Evolutionary conservation across 169 alveolate species (phyloP), one percentile per base, ranked within the genome.

Genomic region (Eimeria sp.): DNA sequence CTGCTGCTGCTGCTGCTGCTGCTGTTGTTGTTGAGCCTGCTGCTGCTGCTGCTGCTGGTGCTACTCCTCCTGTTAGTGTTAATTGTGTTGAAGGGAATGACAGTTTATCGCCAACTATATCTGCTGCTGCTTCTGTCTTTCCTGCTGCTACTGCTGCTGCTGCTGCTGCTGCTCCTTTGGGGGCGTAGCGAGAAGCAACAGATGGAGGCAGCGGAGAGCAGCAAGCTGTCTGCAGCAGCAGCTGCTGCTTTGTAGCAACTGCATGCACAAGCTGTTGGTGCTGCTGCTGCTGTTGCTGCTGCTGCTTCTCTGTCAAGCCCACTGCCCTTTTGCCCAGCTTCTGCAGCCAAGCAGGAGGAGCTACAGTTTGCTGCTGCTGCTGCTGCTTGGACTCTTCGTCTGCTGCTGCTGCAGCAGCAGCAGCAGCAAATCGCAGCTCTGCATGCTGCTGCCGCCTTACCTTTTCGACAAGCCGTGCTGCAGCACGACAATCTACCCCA

Each of bases 301-400:
- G 73, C 90, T 82, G 90, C 73, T 82, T 82, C 72, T 76, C 49
- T 27, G 54, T 43, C 10, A n/a, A 22, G 49, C 90, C 90, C 67
- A 54, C 40, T n/a, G 73, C 72, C 70, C 90, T 13, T 82, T 54
- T 54, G 54, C 88, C 34, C 88, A 34, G 88, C 34, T 34, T 76
- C 88, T 82, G 73, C 90, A 51, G 34, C 72, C 90, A 82, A n/a
- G 54, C 58, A 14, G 51, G 88, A 30, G 34, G 51, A 3, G 51
- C 7, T 34, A 34, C 2, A 34, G 40, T 34, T 34, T 34, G 40
- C 40, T 34, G 40, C 40, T 34, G 40, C 40, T 34, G 40, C 2
- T 34, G 40, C 40, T 34, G 40, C 40, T 34, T 34, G 40, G 40
- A 34, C 40, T 34, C 40, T 34, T 34, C 40, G 40, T 34, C 40